phyloP scores from a whole-genome alignment of 2,329 filamentous ascomycete species.

The Diaporthe sp. region DNA sequence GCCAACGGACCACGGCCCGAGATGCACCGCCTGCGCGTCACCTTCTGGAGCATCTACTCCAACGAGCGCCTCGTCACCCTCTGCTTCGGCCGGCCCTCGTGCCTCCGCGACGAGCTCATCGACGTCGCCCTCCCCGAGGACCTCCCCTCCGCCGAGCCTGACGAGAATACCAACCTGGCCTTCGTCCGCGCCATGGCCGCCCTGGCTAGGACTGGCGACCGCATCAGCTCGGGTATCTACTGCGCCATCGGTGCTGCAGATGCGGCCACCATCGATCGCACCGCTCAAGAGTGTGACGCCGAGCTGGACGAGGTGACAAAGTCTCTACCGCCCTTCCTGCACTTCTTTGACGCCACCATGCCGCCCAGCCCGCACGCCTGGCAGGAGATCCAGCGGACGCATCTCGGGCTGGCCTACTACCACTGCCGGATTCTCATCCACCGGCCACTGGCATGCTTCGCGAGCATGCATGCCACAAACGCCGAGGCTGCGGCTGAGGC shows the following conservation, averaged over 20 bases:
- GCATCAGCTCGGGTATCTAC: background rate
- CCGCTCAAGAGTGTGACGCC: background rate
- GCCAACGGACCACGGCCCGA: constrained; percentile 12
- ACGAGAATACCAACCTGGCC: background rate
- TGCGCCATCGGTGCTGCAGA: constrained; percentile 1
- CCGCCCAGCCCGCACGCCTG: background rate
- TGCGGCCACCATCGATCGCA: background rate
- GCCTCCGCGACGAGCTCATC: background rate
- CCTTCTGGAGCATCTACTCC: background rate
- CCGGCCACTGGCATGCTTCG: background rate
- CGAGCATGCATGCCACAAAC: constrained; percentile 8
- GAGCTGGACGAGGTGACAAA: background rate
- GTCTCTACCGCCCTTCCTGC: background rate
- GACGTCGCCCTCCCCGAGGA: background rate
- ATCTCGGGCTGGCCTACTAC: background rate
- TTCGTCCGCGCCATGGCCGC: constrained; percentile 4
- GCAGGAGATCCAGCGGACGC: constrained; percentile 8
- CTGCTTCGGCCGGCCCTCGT: background rate
- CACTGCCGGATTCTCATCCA: constrained; percentile 4
- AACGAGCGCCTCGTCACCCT: constrained; percentile 21
- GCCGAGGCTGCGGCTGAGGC: background rate
- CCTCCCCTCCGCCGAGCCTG: background rate
- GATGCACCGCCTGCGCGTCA: constrained; percentile 17
- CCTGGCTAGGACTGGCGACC: background rate
- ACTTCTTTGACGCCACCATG: constrained; percentile 9